Evolutionary conservation across 2,329 filamentous ascomycete species (phyloP), one percentile per base, ranked within the genome.

Genomic region (Ascochyta koolunga): DNA sequence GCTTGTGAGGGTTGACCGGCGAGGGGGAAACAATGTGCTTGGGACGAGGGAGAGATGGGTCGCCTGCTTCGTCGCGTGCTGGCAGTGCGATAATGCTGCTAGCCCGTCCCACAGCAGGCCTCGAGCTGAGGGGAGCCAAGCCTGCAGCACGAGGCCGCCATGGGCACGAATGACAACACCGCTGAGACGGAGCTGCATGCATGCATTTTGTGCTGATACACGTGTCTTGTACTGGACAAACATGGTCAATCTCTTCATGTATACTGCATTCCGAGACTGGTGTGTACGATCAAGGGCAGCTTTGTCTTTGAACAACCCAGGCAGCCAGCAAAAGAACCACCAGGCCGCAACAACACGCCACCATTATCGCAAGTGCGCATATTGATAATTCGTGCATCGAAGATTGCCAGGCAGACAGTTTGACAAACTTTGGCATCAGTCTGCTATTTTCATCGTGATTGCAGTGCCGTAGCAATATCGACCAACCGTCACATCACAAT

Each of bases 51-150:
- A 46, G 40, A 19, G 50, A 24, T 29, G 40, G 41, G 50, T 43
- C 54, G 56, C 55, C 51, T 58, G 53, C 51, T 55, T 65, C 58
- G 69, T 72, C 69, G 69, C 68, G 68, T 72, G 68, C 67, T 64
- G 49, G 61, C 54, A 51, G 62, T 64, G 60, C 55, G 59, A 40
- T 64, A 59, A 47, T 56, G 60, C 59, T 60, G 63, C 66, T 65
- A 59, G 64, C 25, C 57, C 54, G 58, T 58, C 40, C 33, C 35
- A 45, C 51, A 45, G 27, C 42, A 50, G 35, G 52, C 46, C 40
- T 53, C 35, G 59, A 61, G 58, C 46, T 50, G 27, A 13, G 52
- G 46, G 41, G 50, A 38, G 10, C 58, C 58, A 58, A 60, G 58
- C 18, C 39, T 32, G 29, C 35, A 31, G 32, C 43, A 27, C 27